These are phyloP conservation scores for Apophysomyces variabilis DNA, from an alignment of 371 early-diverging fungal genomes.

Conservation along the genomic window DNA sequence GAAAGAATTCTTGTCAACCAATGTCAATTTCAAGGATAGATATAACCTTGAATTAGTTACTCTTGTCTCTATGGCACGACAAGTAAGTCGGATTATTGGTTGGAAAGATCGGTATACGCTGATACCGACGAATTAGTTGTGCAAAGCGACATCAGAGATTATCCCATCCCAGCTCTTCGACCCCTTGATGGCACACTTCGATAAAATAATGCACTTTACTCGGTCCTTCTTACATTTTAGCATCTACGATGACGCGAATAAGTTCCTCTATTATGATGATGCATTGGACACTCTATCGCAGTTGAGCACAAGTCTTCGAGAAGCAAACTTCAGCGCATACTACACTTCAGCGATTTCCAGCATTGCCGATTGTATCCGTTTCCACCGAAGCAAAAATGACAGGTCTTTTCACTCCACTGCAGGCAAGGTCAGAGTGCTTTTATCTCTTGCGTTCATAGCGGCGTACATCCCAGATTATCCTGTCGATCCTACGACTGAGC, in stretches of 20 bases:
- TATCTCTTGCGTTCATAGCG: conserved; percentile 65
- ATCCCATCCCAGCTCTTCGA: conserved; percentile 13
- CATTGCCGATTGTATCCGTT: conserved; percentile 21
- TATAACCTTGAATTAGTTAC: conserved; percentile 35
- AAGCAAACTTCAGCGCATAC: conserved; percentile 23
- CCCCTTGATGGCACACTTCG: conserved; percentile 16
- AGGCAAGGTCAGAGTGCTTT: conserved; percentile 61
- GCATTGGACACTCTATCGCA: conserved; percentile 13
- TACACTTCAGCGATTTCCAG: conserved; percentile 27
- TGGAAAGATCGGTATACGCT: not conserved
- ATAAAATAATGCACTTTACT: conserved; percentile 14
- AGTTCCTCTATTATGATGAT: conserved; percentile 20
- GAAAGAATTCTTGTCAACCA: conserved; percentile 32
- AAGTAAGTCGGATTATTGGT: conserved; percentile 28
- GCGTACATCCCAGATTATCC: conserved; percentile 80
- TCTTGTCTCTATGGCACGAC: conserved; percentile 38
- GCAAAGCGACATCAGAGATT: conserved; percentile 3
- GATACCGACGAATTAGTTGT: not conserved
- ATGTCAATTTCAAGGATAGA: conserved; percentile 36
- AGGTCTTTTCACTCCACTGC: conserved; percentile 23
- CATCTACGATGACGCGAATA: conserved; percentile 18
- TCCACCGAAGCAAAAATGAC: conserved; percentile 25
- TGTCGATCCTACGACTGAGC: conserved; percentile 77
- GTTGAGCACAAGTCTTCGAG: conserved; percentile 14
- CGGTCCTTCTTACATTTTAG: conserved; percentile 18